Conservation (phyloP, 228 moss, liverwort and hornwort genomes). For the Sphagnum magellanicum region DNA sequence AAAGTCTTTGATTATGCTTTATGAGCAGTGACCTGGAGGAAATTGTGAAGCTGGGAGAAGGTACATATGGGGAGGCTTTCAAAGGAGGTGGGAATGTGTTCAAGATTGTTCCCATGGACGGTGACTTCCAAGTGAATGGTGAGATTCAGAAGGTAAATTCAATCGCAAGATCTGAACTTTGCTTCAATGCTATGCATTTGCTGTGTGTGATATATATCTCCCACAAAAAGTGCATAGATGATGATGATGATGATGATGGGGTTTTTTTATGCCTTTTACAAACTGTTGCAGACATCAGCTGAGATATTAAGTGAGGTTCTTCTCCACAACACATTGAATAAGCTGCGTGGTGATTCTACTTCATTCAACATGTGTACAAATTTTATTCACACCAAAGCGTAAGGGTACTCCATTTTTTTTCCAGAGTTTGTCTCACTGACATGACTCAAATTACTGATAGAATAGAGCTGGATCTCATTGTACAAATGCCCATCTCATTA, state of each 20-base stretch:
- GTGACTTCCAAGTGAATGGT: constrained; percentile 79
- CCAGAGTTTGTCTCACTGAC: too few species aligned
- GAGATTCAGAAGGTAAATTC: constrained; percentile 78
- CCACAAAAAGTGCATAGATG: too few species aligned
- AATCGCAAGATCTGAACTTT: too few species aligned
- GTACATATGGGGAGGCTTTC: constrained; percentile 96
- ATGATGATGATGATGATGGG: not conserved
- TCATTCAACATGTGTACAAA: constrained; percentile 61
- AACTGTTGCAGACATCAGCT: constrained; percentile 65
- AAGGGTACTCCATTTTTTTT: constrained; percentile 6
- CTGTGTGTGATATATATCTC: too few species aligned
- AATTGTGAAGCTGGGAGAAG: constrained; percentile 86
- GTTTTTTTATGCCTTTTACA: not conserved
- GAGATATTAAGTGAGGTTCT: constrained; percentile 94
- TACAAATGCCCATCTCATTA: too few species aligned
- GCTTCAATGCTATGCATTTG: too few species aligned
- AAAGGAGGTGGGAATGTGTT: constrained; percentile 79
- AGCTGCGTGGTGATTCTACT: constrained; percentile 58
- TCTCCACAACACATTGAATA: constrained; percentile 70
- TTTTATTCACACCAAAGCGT: constrained; percentile 91
- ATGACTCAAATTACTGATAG: too few species aligned
- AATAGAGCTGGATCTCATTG: too few species aligned
- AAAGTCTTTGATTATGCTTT: constrained; percentile 8
- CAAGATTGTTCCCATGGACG: constrained; percentile 99
- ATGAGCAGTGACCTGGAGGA: constrained; percentile 52